Evolutionary conservation across 768 basidiomycete genomes (phyloP).

Genomic region (Austroboletus eburneus): DNA sequence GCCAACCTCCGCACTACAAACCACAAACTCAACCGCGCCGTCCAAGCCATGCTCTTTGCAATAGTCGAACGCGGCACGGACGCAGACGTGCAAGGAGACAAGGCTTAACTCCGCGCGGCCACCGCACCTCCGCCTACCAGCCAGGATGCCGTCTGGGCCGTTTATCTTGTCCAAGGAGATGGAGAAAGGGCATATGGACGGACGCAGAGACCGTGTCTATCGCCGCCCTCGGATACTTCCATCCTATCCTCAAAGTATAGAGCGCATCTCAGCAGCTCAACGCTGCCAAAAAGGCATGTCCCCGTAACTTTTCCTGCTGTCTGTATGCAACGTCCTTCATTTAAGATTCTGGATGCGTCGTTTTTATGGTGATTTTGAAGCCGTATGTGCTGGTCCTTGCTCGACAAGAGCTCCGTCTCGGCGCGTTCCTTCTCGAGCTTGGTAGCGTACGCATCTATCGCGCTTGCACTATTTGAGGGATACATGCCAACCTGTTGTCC

Average conservation of each 20-base stretch:
- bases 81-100: conserved; percentile 75
- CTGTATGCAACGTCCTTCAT: conserved; percentile 29
- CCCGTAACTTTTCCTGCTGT: conserved; percentile 41
- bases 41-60: conserved; percentile 91
- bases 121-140: conserved; percentile 42
- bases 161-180: conserved; percentile 88
- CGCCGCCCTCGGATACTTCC: conserved; percentile 85
- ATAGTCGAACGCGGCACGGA: conserved; percentile 96
- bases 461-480: conserved; percentile 67
- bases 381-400: conserved; percentile 85
- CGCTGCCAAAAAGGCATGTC: conserved; percentile 63
- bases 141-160: conserved; percentile 97
- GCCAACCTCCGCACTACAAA: conserved; percentile 88
- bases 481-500: conserved; percentile 53
- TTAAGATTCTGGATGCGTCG: conserved; percentile 67
- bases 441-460: conserved; percentile 67
- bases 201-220: conserved; percentile 93
- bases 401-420: conserved; percentile 69
- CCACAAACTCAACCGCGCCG: conserved; percentile 92
- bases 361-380: conserved; percentile 84
- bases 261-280: conserved; percentile 71
- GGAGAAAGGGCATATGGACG: conserved; percentile 90
- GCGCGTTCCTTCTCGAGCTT: conserved; percentile 62
- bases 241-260: conserved; percentile 75
- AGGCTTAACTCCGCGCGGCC: conserved; percentile 62